phyloP scores from a whole-genome alignment of 2,329 filamentous ascomycete species.

The Zymoseptoria passerinii region DNA sequence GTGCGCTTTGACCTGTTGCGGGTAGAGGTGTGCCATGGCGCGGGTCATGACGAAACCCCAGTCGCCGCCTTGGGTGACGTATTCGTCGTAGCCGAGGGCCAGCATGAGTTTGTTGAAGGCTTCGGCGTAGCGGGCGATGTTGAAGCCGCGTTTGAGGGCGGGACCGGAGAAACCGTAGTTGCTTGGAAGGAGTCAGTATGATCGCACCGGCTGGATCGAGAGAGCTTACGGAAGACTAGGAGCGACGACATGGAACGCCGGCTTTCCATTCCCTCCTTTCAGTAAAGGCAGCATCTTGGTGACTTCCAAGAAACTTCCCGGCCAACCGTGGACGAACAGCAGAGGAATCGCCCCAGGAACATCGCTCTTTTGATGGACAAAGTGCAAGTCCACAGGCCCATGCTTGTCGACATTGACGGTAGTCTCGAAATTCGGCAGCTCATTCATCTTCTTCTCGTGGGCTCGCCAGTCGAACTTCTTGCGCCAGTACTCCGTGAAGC shows the following conservation, averaged over 20 bases:
- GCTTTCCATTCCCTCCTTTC: constrained; percentile 29
- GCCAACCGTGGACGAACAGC: constrained; percentile 61
- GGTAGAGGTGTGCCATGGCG: constrained; percentile 52
- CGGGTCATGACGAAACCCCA: constrained; percentile 50
- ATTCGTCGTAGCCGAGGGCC: constrained; percentile 50
- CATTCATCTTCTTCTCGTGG: constrained; percentile 52
- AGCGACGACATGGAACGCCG: constrained; percentile 59
- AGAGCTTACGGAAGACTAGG: constrained; percentile 35
- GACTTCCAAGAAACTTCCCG: constrained; percentile 61
- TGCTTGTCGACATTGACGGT: constrained; percentile 50
- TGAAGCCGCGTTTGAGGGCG: constrained; percentile 42
- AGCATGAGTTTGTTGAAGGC: constrained; percentile 53
- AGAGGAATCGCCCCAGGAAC: constrained; percentile 51
- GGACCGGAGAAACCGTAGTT: constrained; percentile 61
- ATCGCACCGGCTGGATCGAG: not conserved
- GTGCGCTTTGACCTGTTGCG: constrained; percentile 47
- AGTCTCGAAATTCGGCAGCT: constrained; percentile 51
- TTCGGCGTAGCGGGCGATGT: constrained; percentile 46
- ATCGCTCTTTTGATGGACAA: constrained; percentile 50
- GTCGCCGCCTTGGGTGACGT: constrained; percentile 50
- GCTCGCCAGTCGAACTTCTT: constrained; percentile 52
- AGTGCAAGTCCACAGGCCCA: constrained; percentile 54
- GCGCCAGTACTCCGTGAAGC: constrained; percentile 51
- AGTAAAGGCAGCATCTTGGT: constrained; percentile 50
- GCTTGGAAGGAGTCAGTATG: constrained; percentile 29